Conservation (phyloP, 2,329 filamentous ascomycete species). For the Catunica adiposa region DNA sequence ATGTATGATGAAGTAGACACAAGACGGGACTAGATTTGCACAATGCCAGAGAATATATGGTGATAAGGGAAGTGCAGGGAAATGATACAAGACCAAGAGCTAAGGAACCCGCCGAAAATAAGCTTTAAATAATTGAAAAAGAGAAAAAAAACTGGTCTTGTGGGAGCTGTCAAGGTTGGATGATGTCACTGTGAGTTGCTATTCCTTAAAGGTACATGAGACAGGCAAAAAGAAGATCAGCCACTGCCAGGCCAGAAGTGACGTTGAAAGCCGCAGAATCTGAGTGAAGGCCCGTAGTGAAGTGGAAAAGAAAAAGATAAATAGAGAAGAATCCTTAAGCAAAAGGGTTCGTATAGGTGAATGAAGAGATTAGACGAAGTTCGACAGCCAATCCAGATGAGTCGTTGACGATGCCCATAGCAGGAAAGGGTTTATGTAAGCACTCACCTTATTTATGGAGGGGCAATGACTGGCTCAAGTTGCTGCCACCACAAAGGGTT, state of each 20-base stretch:
- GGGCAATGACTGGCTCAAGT: background rate
- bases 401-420: background rate
- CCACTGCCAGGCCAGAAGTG: no score
- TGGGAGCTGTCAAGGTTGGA: no score
- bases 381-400: background rate
- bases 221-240: no score
- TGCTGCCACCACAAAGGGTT: background rate
- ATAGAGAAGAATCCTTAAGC: no score
- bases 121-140: background rate
- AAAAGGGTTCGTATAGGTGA: no score
- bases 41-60: background rate
- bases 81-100: background rate
- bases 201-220: no score
- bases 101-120: background rate
- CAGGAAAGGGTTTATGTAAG: background rate
- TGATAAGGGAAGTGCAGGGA: background rate
- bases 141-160: background rate
- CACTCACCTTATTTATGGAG: background rate
- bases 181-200: no score
- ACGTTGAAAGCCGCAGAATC: no score
- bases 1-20: no score
- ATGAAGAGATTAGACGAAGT: background rate
- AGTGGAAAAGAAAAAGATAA: no score
- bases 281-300: no score
- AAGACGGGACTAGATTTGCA: no score